Conservation (phyloP, 352 stramenopile species). For the Halophytophthora batemanensis region DNA sequence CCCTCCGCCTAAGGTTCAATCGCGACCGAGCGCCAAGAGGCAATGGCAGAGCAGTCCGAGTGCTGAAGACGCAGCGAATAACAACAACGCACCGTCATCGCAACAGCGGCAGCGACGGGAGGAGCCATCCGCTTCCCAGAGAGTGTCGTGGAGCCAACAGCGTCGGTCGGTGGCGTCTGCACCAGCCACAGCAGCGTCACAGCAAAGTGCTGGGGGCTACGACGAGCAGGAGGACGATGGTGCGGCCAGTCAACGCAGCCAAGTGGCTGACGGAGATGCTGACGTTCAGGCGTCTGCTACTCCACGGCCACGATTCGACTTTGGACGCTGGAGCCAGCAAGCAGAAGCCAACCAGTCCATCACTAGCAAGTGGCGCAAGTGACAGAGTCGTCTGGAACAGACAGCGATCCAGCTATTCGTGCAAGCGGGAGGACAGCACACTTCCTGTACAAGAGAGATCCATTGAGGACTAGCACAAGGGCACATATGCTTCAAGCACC, state of each 20-base stretch:
- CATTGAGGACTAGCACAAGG: background rate
- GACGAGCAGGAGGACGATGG: slow-evolving; percentile 12
- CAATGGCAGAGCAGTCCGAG: slow-evolving; percentile 7
- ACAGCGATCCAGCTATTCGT: background rate
- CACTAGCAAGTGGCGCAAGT: slow-evolving; percentile 40
- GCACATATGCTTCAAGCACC: too few species aligned
- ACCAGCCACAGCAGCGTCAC: slow-evolving; percentile 3
- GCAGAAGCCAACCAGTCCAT: slow-evolving; percentile 27
- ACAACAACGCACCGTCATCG: background rate
- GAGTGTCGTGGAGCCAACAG: slow-evolving; percentile 11
- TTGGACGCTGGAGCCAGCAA: slow-evolving; percentile 37
- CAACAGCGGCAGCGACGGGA: slow-evolving; percentile 14
- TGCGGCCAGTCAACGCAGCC: slow-evolving; percentile 16
- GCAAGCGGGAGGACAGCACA: background rate
- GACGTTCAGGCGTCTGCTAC: slow-evolving; percentile 10
- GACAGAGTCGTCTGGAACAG: slow-evolving; percentile 2
- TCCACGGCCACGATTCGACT: slow-evolving; percentile 17
- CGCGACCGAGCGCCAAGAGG: slow-evolving; percentile 6
- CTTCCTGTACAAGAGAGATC: too few species aligned
- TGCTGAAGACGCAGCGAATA: background rate
- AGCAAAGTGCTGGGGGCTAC: slow-evolving; percentile 6
- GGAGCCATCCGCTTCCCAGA: slow-evolving; percentile 3
- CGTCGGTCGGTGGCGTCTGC: slow-evolving; percentile 5
- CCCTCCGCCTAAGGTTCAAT: too few species aligned
- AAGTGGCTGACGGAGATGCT: slow-evolving; percentile 3